phyloP scores from a whole-genome alignment of 495 filamentous ascomycete genomes.

The Aspergillus bridgeri region DNA sequence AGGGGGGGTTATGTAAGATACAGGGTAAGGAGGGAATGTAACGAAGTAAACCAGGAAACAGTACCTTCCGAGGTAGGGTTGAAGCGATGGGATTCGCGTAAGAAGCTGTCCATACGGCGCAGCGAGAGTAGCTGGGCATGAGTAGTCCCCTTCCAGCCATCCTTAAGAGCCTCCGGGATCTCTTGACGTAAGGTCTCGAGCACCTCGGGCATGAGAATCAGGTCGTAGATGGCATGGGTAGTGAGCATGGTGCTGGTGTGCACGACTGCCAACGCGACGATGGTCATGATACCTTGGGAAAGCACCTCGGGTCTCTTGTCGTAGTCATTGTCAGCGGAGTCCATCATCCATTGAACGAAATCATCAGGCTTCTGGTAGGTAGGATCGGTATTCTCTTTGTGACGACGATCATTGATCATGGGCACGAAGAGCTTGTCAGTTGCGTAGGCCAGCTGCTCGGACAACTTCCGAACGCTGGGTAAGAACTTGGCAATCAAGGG shows the following conservation, averaged over 20 bases:
- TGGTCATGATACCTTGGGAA: slow-evolving; percentile 26
- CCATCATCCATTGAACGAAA: slow-evolving; percentile 42
- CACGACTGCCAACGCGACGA: slow-evolving; percentile 30
- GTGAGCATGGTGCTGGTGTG: slow-evolving; percentile 34
- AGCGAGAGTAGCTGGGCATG: slow-evolving; percentile 18
- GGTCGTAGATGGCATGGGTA: slow-evolving; percentile 34
- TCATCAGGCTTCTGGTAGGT: slow-evolving; percentile 32
- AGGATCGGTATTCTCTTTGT: slow-evolving; percentile 14
- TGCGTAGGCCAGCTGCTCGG: slow-evolving; percentile 19
- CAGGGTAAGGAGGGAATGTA: background rate
- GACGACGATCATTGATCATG: slow-evolving; percentile 26
- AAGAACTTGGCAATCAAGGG: slow-evolving; percentile 31
- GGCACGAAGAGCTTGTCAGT: slow-evolving; percentile 31
- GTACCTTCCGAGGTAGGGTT: slow-evolving; percentile 33
- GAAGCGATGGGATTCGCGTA: slow-evolving; percentile 36
- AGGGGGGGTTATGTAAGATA: background rate
- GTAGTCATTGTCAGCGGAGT: slow-evolving; percentile 23
- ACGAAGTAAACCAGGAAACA: background rate
- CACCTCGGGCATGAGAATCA: slow-evolving; percentile 29
- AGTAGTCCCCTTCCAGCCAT: slow-evolving; percentile 25
- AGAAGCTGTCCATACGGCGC: slow-evolving; percentile 32
- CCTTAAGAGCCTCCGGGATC: slow-evolving; percentile 18
- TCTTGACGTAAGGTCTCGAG: slow-evolving; percentile 30
- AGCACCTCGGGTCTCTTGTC: slow-evolving; percentile 23
- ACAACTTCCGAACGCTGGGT: slow-evolving; percentile 25